Conservation (phyloP, 306 rosid genomes). For the barrel medic (Medicago truncatula) region MtrunA17r5.0-ANR NC_053046.1:42201501-42202000, state of each 20-base stretch:
- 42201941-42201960: not conserved
- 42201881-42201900: too few relatives aligned
- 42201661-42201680: conserved; percentile 4
- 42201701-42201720: too few relatives aligned
- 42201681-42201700: not conserved
- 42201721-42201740: too few relatives aligned
- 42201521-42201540: not conserved
- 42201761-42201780: not conserved
- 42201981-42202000: conserved; percentile 1
- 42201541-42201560: not conserved
- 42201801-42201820: not conserved
- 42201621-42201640: not conserved
- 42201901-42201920: not conserved
- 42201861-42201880: too few relatives aligned
- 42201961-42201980: not conserved
- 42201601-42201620: not conserved
- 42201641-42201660: not conserved
- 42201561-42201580: not conserved
- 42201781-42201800: not conserved
- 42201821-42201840: not conserved
- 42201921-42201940: not conserved
- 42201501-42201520: not conserved
- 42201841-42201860: not conserved
- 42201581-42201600: not conserved
- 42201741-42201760: not conserved